Conservation (phyloP, 495 filamentous ascomycete species). For the Rhizodiscina lignyota region DNA sequence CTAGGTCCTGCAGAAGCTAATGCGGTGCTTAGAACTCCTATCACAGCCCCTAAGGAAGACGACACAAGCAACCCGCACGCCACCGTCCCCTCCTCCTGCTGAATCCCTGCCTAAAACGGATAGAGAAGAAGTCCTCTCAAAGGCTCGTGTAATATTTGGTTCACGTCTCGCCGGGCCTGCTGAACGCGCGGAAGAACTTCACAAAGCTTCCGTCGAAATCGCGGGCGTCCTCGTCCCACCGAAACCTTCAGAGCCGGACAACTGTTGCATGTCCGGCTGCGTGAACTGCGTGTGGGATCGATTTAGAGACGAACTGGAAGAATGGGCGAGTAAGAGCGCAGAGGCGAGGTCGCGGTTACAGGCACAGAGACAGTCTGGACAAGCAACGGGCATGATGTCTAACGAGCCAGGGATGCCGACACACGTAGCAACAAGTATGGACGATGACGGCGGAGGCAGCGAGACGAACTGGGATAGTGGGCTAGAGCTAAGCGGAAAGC, state of each 20-base stretch:
- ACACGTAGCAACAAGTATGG: conserved; percentile 42
- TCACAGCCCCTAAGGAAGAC: too few relatives aligned
- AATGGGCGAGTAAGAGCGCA: conserved; percentile 48
- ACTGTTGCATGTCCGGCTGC: conserved; percentile 98
- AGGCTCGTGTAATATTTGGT: conserved; percentile 2
- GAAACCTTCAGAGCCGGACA: conserved; percentile 77
- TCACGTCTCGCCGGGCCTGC: conserved; percentile 1
- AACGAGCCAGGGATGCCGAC: conserved; percentile 14
- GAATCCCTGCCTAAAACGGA: too few relatives aligned
- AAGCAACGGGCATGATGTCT: conserved; percentile 20
- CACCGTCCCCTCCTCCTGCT: too few relatives aligned
- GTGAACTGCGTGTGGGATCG: conserved; percentile 95
- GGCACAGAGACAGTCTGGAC: conserved; percentile 21
- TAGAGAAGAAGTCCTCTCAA: neutral
- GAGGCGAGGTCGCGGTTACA: conserved; percentile 33
- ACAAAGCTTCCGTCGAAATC: conserved; percentile 34
- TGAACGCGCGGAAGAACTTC: neutral
- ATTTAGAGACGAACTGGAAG: conserved; percentile 79
- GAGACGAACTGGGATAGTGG: conserved; percentile 46
- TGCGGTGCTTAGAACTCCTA: too few relatives aligned
- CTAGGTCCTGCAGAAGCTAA: too few relatives aligned
- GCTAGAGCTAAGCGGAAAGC: conserved; percentile 18
- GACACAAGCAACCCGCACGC: too few relatives aligned
- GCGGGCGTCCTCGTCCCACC: conserved; percentile 74
- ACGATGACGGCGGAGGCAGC: conserved; percentile 68